Percentiles rank a stretch among this genome's conserved stretches.
Conservation (phyloP, 148 eudicot genomes). For the Limonium bicolor region DNA sequence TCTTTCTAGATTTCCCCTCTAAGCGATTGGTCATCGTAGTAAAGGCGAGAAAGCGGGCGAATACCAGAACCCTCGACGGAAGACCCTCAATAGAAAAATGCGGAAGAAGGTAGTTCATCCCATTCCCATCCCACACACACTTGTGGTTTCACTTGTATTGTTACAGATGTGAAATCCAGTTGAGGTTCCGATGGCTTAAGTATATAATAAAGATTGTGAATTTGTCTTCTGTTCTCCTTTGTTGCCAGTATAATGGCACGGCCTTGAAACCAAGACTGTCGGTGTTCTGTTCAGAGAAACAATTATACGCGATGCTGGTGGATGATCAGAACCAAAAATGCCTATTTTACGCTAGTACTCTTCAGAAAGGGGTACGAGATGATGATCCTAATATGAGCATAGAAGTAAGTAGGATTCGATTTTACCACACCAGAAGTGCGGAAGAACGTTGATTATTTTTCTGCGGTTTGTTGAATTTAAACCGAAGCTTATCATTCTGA, state of each 20-base stretch:
- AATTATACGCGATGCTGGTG: slow-evolving; percentile 76
- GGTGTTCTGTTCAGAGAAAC: slow-evolving; percentile 76
- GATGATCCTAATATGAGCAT: slow-evolving; percentile 43
- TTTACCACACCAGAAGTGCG: background rate
- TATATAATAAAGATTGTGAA: background rate
- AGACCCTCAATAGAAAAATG: slow-evolving; percentile 55
- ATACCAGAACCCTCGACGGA: slow-evolving; percentile 44
- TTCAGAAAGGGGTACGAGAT: slow-evolving; percentile 49
- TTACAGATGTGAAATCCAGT: background rate
- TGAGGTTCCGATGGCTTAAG: background rate
- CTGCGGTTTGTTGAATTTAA: background rate
- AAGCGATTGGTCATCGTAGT: slow-evolving; percentile 48
- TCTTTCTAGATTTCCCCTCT: slow-evolving; percentile 17
- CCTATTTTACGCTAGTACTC: slow-evolving; percentile 71
- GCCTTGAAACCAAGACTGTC: slow-evolving; percentile 73
- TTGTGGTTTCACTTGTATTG: background rate
- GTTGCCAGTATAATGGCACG: slow-evolving; percentile 66
- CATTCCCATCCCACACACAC: background rate
- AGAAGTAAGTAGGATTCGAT: slow-evolving; percentile 28
- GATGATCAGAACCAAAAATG: slow-evolving; percentile 84
- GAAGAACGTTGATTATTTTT: background rate
- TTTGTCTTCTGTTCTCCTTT: background rate
- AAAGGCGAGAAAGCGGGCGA: slow-evolving; percentile 42
- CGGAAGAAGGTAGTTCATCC: slow-evolving; percentile 39
- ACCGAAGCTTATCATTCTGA: background rate